Base-by-base conservation (phyloP, 1,284 basidiomycete species). In the Naganishia sp. region DNA sequence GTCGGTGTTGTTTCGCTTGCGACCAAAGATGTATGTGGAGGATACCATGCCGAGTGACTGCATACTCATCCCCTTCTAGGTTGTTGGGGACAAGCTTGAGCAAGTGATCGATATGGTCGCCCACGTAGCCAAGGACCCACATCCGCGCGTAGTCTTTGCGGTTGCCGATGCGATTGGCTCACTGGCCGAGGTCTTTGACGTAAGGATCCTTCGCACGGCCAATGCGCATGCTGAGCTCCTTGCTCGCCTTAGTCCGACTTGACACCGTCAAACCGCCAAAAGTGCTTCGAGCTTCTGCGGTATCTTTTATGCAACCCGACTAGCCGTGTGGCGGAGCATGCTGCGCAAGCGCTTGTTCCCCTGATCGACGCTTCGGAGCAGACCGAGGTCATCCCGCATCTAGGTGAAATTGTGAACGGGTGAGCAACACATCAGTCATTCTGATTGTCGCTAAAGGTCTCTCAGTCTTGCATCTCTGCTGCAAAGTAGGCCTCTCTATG, bases 151-250 rank as follows among this genome's bases (percentile, higher is more conserved):
- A 3, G 23, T 51, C 21, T 66, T 61, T 47, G 65, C 65, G 3
- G 57, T 66, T 5, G 49, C 56, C 11, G 56, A 66, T 43, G 47
- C 53, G 5, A 31, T 66, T 4, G 65, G 65, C 10, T 50, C 53
- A 6, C 18, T 66, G 10, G 57, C 65, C 6, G 58, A 58, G 46
- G 65, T 61, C n/a, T 66, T 66, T 32, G 65, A 66, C 18, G 57
- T 51, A 41, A 23, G 57, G 39, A 21, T 10, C n/a, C 0, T 25
- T 11, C 15, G 6, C 23, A 7, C 31, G 13, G 18, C 57, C 2
- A 13, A 32, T 25, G 21, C 17, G 7, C 18, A 46, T 46, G 9
- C 45, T 23, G 17, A n/a, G 15, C 18, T 18, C 10, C 25, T 61
- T 11, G 11, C 32, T 6, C 39, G 6, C 41, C 13, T 2, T 18